Conservation (phyloP, 2,329 filamentous ascomycete genomes). For the Hortaea werneckii region DNA sequence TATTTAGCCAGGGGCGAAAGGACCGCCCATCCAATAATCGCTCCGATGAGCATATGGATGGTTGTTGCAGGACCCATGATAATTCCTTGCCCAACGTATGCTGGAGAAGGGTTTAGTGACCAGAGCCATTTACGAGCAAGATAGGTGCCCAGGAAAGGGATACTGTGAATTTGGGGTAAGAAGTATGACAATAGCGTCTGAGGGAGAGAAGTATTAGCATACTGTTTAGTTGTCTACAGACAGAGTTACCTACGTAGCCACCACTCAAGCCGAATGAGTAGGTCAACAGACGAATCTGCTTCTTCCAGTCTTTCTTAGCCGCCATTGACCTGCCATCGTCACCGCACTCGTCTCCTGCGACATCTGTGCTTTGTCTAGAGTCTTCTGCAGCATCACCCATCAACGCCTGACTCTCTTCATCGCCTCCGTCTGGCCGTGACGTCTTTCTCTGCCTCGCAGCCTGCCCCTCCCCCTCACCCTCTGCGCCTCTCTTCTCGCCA, state of each 20-base stretch:
- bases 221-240: neutral
- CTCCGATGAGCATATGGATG: constrained; percentile 87
- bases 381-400: constrained; percentile 15
- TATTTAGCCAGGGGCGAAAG: constrained; percentile 80
- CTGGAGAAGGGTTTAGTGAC: constrained; percentile 93
- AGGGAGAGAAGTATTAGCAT: constrained; percentile 19
- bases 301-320: constrained; percentile 45
- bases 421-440: constrained; percentile 7
- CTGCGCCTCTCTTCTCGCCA: constrained; percentile 26
- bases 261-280: constrained; percentile 52
- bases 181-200: constrained; percentile 83
- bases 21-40: constrained; percentile 79
- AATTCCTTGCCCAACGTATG: constrained; percentile 93
- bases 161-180: constrained; percentile 67
- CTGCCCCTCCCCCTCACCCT: constrained; percentile 30
- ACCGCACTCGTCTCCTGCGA: constrained; percentile 7
- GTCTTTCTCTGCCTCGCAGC: constrained; percentile 12
- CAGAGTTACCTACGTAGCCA: constrained; percentile 30
- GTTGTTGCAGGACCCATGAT: constrained; percentile 97
- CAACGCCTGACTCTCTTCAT: constrained; percentile 24
- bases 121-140: constrained; percentile 79
- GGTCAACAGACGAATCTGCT: constrained; percentile 50
- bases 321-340: constrained; percentile 14
- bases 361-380: constrained; percentile 3
- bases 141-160: constrained; percentile 73